These are phyloP conservation scores for apple (Malus domestica) DNA, from an alignment of 306 rosid species.

Conservation along the genomic window ASM211411v1 NC_041800.1:2221501-2222000, in stretches of 20 bases:
- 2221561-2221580: conserved; percentile 71
- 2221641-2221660: neutral
- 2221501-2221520: conserved; percentile 81
- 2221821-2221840: conserved; percentile 16
- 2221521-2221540: conserved; percentile 92
- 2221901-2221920: neutral
- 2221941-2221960: neutral
- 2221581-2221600: conserved; percentile 35
- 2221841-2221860: neutral
- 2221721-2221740: conserved; percentile 98
- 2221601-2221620: neutral
- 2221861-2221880: neutral
- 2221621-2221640: neutral
- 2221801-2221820: conserved; percentile 99
- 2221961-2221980: neutral
- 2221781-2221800: conserved; percentile 77
- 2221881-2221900: neutral
- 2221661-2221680: neutral
- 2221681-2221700: neutral
- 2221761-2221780: conserved; percentile 92
- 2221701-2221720: conserved; percentile 59
- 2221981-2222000: neutral
- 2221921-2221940: neutral
- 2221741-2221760: conserved; percentile 95
- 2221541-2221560: conserved; percentile 78